Conservation (phyloP, 2,329 filamentous ascomycete species). For the Lachnellula suecica region DNA sequence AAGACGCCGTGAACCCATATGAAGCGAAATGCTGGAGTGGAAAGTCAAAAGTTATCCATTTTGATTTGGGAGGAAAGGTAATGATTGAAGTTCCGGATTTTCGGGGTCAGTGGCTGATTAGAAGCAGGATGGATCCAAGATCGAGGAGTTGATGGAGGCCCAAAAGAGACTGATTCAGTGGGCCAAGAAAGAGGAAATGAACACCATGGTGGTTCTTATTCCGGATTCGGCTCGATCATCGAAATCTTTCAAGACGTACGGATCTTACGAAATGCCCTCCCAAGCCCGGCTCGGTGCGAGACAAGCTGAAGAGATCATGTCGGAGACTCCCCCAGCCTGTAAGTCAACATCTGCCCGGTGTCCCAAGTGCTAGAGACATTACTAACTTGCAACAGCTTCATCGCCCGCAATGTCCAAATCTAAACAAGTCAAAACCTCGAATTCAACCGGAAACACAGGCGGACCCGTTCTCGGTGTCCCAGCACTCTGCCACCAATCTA, state of each 20-base stretch:
- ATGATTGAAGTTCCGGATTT: background rate
- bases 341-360: background rate
- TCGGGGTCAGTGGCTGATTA: conserved; percentile 4
- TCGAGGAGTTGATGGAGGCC: conserved; percentile 21
- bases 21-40: conserved; percentile 35
- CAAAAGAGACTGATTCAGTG: conserved; percentile 26
- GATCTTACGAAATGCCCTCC: conserved; percentile 26
- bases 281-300: conserved; percentile 21
- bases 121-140: conserved; percentile 10
- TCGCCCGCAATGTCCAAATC: conserved; percentile 3
- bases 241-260: conserved; percentile 26
- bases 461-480: conserved; percentile 37
- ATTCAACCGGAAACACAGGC: conserved; percentile 15
- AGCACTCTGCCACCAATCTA: conserved; percentile 72
- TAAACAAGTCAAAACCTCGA: conserved; percentile 15
- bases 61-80: conserved; percentile 30
- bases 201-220: conserved; percentile 29
- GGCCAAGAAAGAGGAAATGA: conserved; percentile 28
- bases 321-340: conserved; percentile 11
- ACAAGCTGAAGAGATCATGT: conserved; percentile 30
- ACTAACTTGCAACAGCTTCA: conserved; percentile 5
- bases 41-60: conserved; percentile 27
- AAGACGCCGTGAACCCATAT: conserved; percentile 31
- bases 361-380: too few relatives aligned
- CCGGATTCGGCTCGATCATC: conserved; percentile 23